Evolutionary conservation across 441 rosid species (phyloP).

Genomic region (Manihot esculenta): DNA sequence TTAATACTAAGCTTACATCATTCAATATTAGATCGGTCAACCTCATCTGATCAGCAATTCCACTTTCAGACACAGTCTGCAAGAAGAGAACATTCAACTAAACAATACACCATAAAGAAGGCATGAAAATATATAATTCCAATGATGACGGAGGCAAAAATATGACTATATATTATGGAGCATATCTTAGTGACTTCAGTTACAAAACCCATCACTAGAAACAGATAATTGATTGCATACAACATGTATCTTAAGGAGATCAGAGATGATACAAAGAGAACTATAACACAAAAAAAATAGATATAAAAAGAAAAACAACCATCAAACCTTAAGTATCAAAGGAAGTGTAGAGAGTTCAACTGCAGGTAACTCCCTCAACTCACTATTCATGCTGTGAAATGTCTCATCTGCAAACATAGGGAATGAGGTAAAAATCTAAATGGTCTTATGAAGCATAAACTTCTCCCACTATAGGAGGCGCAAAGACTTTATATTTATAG

Average conservation of each 20-base stretch:
- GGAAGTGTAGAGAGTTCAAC: conserved; percentile 97
- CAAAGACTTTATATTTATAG: background rate
- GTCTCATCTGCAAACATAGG: conserved; percentile 61
- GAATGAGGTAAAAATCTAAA: background rate
- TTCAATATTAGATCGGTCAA: conserved; percentile 78
- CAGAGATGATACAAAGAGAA: background rate
- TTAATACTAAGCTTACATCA: conserved; percentile 58
- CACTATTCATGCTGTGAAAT: conserved; percentile 77
- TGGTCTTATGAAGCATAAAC: background rate
- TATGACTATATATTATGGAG: background rate
- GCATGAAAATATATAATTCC: background rate
- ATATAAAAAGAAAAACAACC: conserved; percentile 13
- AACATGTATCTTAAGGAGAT: background rate
- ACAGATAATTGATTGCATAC: no score
- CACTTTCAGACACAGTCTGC: conserved; percentile 92
- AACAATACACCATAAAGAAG: background rate
- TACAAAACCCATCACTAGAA: background rate
- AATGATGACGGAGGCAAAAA: background rate
- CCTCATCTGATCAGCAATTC: conserved; percentile 88
- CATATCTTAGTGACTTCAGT: background rate
- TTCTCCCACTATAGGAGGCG: background rate
- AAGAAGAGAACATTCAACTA: conserved; percentile 29
- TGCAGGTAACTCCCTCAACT: conserved; percentile 91
- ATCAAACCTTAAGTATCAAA: conserved; percentile 78
- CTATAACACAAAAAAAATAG: conserved; percentile 7